A percentile compares a stretch with the other conserved stretches of the same genome.
Evolutionary conservation across 1,139 yeast species (phyloP).

Genomic region (Zygosaccharomyces pseudobailii): DNA sequence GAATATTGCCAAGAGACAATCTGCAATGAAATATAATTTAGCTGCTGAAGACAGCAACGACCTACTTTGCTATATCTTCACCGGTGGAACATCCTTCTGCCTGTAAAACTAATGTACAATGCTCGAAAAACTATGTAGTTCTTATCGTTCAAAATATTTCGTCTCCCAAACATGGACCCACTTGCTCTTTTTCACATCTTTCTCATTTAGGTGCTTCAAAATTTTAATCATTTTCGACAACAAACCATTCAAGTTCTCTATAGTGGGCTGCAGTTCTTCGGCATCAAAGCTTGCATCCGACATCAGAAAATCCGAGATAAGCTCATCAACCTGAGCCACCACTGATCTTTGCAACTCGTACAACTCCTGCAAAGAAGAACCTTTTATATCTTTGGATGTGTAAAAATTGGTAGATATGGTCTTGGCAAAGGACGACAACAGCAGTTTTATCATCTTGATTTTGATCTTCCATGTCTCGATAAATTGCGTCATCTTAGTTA

Average conservation of each 20-base stretch:
- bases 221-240: constrained; percentile 18
- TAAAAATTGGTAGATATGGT: constrained; percentile 42
- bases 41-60: too few relatives aligned
- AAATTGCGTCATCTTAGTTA: constrained; percentile 38
- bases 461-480: constrained; percentile 49
- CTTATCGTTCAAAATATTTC: constrained; percentile 22
- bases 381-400: constrained; percentile 22
- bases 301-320: constrained; percentile 35
- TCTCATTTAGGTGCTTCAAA: constrained; percentile 23
- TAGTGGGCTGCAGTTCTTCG: constrained; percentile 18
- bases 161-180: constrained; percentile 34
- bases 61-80: too few relatives aligned
- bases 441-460: constrained; percentile 50
- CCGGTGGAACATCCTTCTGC: too few relatives aligned
- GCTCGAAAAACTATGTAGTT: not conserved
- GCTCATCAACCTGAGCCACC: constrained; percentile 33
- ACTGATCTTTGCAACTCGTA: constrained; percentile 31
- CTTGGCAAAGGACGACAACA: constrained; percentile 51
- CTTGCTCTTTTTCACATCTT: constrained; percentile 26
- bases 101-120: not conserved
- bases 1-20: too few relatives aligned
- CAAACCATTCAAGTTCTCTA: constrained; percentile 13
- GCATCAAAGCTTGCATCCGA: constrained; percentile 22
- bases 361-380: constrained; percentile 27
- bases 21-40: too few relatives aligned